Evolutionary conservation across 768 basidiomycete genomes (phyloP), one percentile per base, ranked within the genome.

Genomic region (Lepiota subincarnata): DNA sequence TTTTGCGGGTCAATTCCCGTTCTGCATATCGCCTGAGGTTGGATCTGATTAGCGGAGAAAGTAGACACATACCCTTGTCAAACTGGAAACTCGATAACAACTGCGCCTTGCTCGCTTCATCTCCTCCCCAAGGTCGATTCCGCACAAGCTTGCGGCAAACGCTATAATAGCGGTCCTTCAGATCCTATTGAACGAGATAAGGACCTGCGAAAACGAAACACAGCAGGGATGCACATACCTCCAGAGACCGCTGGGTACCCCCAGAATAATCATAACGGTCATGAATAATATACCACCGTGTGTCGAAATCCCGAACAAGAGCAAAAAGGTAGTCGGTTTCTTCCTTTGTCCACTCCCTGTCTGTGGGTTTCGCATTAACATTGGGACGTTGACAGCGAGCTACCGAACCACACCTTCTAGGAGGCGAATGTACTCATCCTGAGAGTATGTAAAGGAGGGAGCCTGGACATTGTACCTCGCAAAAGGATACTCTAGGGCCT

Each of bases 111-210:
- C 75, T 75, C 3, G 79, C 72, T 60, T 92, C 87, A 57, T 96
- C 92, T 8, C 92, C 92, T 28, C 79, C 68, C 78, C 92, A 94
- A 14, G 92, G 91, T 22, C 90, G 75, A 61, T 82, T 90, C 40
- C 92, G 80, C 31, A 98, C 77, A 31, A 98, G 79, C 57, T 89
- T 90, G 24, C 97, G 80, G 65, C 93, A 95, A 14, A 95, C 86
- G 46, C 87, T 84, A 67, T 89, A 98, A 63, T 98, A 98, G 24
- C 97, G 79, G 60, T 93, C 91, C 72, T 98, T 98, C 59, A 98
- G 69, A 57, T 97, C 95, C 92, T 94, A 61, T 26, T 26, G 45
- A 35, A 39, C 10, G 14, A n/a, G 4, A 18, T 39, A 24, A 53
- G 28, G 61, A 24, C 59, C 41, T 53, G 3, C 28, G 18, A 31